Conservation (phyloP, 129 eudicot genomes). For the Mikania micrantha region DNA sequence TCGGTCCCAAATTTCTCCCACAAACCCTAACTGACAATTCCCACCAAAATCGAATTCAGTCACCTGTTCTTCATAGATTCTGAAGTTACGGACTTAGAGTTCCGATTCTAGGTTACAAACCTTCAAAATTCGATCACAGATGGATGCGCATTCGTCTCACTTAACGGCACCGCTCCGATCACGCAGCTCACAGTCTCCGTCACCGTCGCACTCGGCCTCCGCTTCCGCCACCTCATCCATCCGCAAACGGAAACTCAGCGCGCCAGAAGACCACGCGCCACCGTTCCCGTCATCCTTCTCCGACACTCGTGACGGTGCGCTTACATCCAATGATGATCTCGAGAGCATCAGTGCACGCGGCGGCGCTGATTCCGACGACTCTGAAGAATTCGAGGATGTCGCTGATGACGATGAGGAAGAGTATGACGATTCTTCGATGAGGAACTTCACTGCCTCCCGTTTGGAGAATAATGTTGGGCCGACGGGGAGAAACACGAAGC, state of each 20-base stretch:
- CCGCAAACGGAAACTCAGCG: constrained; percentile 67
- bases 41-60: not conserved
- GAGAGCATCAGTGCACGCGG: constrained; percentile 89
- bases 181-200: constrained; percentile 81
- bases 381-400: constrained; percentile 65
- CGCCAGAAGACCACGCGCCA: constrained; percentile 79
- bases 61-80: not conserved
- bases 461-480: constrained; percentile 48
- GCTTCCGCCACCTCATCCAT: constrained; percentile 88
- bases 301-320: constrained; percentile 77
- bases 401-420: constrained; percentile 76
- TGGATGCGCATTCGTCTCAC: constrained; percentile 60
- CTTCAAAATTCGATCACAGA: not conserved
- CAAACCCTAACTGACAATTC: constrained; percentile 17
- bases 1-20: constrained; percentile 8
- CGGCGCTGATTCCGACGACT: constrained; percentile 72
- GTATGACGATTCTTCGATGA: constrained; percentile 56
- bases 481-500: constrained; percentile 51
- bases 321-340: constrained; percentile 83
- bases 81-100: not conserved
- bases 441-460: constrained; percentile 72
- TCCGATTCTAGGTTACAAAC: not conserved
- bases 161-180: constrained; percentile 82
- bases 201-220: constrained; percentile 93
- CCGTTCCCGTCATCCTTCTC: constrained; percentile 64